Evolutionary conservation across 768 basidiomycete species (phyloP).

Genomic region (Naematelia aurantialba): DNA sequence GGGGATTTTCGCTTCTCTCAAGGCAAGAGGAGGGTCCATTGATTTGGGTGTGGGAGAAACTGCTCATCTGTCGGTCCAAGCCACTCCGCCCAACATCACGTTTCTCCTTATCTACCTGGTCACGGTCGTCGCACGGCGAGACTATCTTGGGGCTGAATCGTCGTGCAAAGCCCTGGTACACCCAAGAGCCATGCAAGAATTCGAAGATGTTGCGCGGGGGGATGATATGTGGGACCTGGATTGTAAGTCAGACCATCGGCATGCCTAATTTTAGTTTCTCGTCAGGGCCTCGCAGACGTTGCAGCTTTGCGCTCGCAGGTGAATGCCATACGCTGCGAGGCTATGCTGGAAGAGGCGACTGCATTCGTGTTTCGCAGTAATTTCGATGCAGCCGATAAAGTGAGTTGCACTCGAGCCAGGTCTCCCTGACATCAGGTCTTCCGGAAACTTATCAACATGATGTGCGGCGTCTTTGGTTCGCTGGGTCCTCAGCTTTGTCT

Average conservation of each 20-base stretch:
- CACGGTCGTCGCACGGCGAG: slow-evolving; percentile 26
- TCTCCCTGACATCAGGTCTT: slow-evolving; percentile 7
- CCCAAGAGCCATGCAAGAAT: slow-evolving; percentile 16
- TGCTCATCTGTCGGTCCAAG: slow-evolving; percentile 16
- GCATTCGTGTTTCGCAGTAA: slow-evolving; percentile 25
- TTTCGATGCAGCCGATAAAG: slow-evolving; percentile 16
- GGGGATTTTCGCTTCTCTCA: slow-evolving; percentile 11
- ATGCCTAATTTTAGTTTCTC: slow-evolving; percentile 14
- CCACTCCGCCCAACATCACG: slow-evolving; percentile 32
- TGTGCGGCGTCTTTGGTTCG: slow-evolving; percentile 15
- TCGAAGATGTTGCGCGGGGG: slow-evolving; percentile 15
- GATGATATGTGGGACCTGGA: slow-evolving; percentile 41
- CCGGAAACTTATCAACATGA: slow-evolving; percentile 4
- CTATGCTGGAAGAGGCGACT: slow-evolving; percentile 30
- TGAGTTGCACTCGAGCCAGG: slow-evolving; percentile 11
- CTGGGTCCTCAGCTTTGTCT: slow-evolving; percentile 36
- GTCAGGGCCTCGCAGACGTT: slow-evolving; percentile 19
- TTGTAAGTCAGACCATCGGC: slow-evolving; percentile 23
- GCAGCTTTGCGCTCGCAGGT: slow-evolving; percentile 5
- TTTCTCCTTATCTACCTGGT: slow-evolving; percentile 32
- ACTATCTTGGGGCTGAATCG: slow-evolving; percentile 18
- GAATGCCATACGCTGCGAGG: slow-evolving; percentile 22
- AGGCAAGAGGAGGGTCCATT: slow-evolving; percentile 20
- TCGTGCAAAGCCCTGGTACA: slow-evolving; percentile 29
- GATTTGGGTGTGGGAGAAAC: slow-evolving; percentile 14